Percentiles rank a stretch among this genome's conserved stretches.
These are phyloP conservation scores for Triticum monococcum DNA, from an alignment of 176 grass and related monocot species.

Conservation along the genomic window DNA sequence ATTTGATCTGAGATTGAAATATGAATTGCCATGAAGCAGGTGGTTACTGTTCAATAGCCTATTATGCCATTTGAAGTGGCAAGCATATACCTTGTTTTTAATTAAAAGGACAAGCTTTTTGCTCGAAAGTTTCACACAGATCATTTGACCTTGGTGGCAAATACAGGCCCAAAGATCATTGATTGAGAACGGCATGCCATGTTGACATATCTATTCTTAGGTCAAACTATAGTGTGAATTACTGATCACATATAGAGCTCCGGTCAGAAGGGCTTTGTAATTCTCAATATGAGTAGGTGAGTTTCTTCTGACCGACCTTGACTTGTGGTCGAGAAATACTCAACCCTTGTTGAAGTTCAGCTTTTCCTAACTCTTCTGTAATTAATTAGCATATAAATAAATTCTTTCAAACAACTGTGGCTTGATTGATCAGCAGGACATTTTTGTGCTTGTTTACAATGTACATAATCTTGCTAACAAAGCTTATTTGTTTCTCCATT, in stretches of 20 bases:
- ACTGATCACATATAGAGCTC: constrained; percentile 41
- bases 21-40: constrained; percentile 23
- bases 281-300: constrained; percentile 35
- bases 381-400: constrained; percentile 53
- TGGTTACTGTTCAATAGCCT: constrained; percentile 27
- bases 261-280: constrained; percentile 29
- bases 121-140: constrained; percentile 16
- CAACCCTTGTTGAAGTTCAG: constrained; percentile 35
- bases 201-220: constrained; percentile 24
- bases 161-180: constrained; percentile 31
- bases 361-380: constrained; percentile 38
- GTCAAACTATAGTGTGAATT: constrained; percentile 21
- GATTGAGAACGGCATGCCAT: constrained; percentile 16
- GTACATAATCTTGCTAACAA: constrained; percentile 41
- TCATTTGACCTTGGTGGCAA: constrained; percentile 30
- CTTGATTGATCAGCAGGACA: constrained; percentile 43
- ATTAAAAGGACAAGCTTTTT: constrained; percentile 17
- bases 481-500: constrained; percentile 7
- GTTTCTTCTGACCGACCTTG: constrained; percentile 24
- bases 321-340: constrained; percentile 23
- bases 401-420: constrained; percentile 34
- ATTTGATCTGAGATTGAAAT: constrained; percentile 29
- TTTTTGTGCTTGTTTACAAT: constrained; percentile 25
- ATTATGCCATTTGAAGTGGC: constrained; percentile 27
- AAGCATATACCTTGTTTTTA: constrained; percentile 8